Evolutionary conservation across 371 early-diverging fungal genomes (phyloP), one percentile per base, ranked within the genome.

Genomic region (Syncephalastrum racemosum): DNA sequence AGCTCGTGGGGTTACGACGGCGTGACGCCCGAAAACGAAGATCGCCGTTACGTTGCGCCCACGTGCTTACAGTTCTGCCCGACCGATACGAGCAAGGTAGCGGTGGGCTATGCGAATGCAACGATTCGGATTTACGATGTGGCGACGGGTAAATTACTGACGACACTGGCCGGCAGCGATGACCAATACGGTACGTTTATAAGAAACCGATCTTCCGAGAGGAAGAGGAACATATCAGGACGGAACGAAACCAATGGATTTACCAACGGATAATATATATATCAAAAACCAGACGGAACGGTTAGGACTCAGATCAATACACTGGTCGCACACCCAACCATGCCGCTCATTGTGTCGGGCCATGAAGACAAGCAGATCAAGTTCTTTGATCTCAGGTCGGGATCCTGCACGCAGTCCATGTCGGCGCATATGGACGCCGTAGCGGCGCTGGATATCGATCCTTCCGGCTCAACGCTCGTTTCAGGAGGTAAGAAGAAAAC

Each of bases 351-450:
- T 18, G 75, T 92, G 22, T 81, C 92, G 3, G 93, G 84, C 12
- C 90, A 91, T 68, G 93, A 93, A 61, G 93, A 95, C 67, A 65
- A 83, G 20, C 79, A 80, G 43, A 84, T 95, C 46, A 80, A 91
- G 59, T 82, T 90, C 47, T 92, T 82, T 71, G 93, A 95, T 64
- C 40, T 87, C 5, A 86, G 84, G 45, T 47, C 36, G 36, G 36
- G 36, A 10, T 31, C 36, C 36, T 85, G 85, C 53, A 73, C 70
- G 7, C 80, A 84, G 54, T 68, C 85, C 5, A 84, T 89, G 81
- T 65, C 81, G 18, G 89, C 86, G 0, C 90, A 90, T 60, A 64
- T 84, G 48, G 89, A 90, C 64, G 76, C 83, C 3, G 84, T 92
- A 0, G 73, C 92, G 1, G 66, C 86, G 12, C 62, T 93, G 12